Evolutionary conservation across 2,329 filamentous ascomycete species (phyloP), one percentile per base, ranked within the genome.

Genomic region (Fusarium burgessii): DNA sequence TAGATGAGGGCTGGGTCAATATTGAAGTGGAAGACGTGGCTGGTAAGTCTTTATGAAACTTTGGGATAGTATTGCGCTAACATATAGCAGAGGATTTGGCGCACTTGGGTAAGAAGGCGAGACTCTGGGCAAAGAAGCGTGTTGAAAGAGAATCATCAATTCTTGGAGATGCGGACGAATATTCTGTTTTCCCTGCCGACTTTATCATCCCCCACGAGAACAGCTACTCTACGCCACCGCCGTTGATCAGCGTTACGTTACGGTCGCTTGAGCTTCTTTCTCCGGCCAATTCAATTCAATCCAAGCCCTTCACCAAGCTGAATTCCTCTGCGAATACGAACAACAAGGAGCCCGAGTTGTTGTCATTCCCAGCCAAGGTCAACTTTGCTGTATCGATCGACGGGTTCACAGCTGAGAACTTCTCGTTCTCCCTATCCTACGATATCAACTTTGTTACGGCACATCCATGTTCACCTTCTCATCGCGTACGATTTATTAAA

Each of bases 381-480:
- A 78, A 73, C 43, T 83, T 83, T 50, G 74, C 67, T 4, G 80
- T 82, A 8, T 77, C 77, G 3, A 73, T 82, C 43, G 80, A 81
- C 47, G 83, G 84, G 33, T 79, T 82, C 4, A 75, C 79, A 4
- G 80, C 82, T 2, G 80, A 83, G 46, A 80, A 84, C 59, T 72
- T 84, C 56, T 82, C 81, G 3, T 83, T 86, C 55, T 74, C 83
- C 2, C 78, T 92, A 13, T 79, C 80, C 9, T 87, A 89, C 70
- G 89, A 92, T 62, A 84, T 91, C 25, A 87, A 86, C 72, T 92
- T 92, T 76, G 87, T 91, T 20, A 91, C 90, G 2, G 89, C 89
- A 1, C 89, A 91, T 71, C 90, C 90, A 0, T 92, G 90, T 72
- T 84, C 87, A 8, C 85, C 87, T 3, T 89, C 88, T 3, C 83